Percentiles rank a stretch among this genome's conserved stretches.
phyloP scores from a whole-genome alignment of 2,329 filamentous ascomycete genomes.

The Thielaviopsis ethacetica region DNA sequence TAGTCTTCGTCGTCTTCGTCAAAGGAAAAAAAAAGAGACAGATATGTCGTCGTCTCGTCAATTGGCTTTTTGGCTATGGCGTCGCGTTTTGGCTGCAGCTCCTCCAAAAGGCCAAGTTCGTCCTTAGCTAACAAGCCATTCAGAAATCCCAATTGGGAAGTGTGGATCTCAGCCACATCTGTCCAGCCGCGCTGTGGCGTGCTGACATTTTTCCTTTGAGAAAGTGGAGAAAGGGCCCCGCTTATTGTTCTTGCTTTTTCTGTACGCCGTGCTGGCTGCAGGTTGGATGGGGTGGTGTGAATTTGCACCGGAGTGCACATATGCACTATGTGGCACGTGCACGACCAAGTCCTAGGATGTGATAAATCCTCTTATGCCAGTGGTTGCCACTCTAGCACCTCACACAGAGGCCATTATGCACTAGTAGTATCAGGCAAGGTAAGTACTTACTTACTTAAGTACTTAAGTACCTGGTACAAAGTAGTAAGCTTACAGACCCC shows the following conservation, averaged over 20 bases:
- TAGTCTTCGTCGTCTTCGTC: neutral
- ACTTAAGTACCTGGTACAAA: too few species aligned
- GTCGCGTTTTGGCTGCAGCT: neutral
- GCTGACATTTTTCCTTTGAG: too few species aligned
- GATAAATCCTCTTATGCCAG: neutral
- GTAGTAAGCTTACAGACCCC: too few species aligned
- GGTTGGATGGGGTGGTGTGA: neutral
- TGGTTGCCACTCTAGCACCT: too few species aligned
- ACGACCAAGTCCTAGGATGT: neutral
- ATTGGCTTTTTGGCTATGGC: neutral
- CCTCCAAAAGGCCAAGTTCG: slow-evolving; percentile 9
- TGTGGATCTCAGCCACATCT: neutral
- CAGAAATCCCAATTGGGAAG: neutral
- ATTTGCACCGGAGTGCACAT: neutral
- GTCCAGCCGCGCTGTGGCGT: neutral
- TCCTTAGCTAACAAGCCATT: slow-evolving; percentile 1
- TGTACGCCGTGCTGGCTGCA: neutral
- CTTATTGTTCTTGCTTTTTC: neutral
- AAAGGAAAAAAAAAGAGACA: neutral
- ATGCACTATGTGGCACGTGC: neutral
- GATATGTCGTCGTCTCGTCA: neutral
- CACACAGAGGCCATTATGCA: too few species aligned
- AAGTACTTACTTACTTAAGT: too few species aligned
- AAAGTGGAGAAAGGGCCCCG: neutral
- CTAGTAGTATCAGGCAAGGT: too few species aligned